Base-by-base conservation (phyloP, 2,329 filamentous ascomycete species). In the Pestalotiopsis sp. region DNA sequence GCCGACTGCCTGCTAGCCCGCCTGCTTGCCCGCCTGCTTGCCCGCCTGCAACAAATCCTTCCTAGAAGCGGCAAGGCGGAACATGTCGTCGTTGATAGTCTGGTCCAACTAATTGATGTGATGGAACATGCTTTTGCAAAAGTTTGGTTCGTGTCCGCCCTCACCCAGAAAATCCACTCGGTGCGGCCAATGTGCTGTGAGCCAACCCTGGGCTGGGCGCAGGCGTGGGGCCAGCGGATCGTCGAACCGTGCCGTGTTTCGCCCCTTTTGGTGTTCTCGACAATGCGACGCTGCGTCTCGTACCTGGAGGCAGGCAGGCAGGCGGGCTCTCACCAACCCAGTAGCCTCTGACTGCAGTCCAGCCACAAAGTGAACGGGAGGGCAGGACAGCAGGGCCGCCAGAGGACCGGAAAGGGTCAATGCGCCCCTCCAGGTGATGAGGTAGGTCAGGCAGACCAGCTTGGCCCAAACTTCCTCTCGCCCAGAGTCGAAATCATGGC, bases 191-290 rank as follows among this genome's bases (percentile, higher is more conserved):
- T 59, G 57, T 25, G 23, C 57, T 59, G 27, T 59, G 7, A 59
- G 57, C 23, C 23, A 59, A 59, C 20, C 57, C 57, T 27, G 27
- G 59, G 45, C 45, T 20, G n/a, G 45, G 45, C 45, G 45, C 45
- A 49, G 36, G 36, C 31, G 52, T 52, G 17, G 65, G 36, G 27
- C 25, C 41, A 61, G 38, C 65, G 57, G 36, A 41, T 62, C 61
- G 58, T 68, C 60, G 61, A 68, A 58, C 36, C 57, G 61, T 36
- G 36, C 41, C 38, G 49, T 68, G 52, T 68, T n/a, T 56, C 64
- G 23, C 52, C 65, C 31, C 52, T 52, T 52, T 14, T 36, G 41
- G 52, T 67, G 67, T 58, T 52, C 36, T 27, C 40, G 27, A 40
- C 63, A 20, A 57, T 70, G 64, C 31, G 64, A 60, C 56, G 63